These are phyloP conservation scores for Symbiotaphrina buchneri DNA, from an alignment of 495 filamentous ascomycete species.

Conservation along the genomic window DNA sequence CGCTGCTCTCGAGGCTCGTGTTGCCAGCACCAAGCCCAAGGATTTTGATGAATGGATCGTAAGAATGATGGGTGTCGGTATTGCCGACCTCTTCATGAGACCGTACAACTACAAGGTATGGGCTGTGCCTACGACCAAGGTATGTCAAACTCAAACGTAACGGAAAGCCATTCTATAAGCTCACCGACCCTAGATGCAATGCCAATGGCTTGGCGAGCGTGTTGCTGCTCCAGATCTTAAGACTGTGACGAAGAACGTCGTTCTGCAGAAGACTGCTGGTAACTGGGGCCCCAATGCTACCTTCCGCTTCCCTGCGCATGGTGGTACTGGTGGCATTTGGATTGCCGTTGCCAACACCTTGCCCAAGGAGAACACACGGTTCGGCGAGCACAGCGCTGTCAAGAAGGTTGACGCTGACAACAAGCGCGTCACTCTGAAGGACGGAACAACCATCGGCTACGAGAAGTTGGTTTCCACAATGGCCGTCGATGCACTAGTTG, in stretches of 20 bases:
- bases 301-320: conserved; percentile 92
- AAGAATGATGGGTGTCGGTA: conserved; percentile 69
- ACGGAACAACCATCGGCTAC: conserved; percentile 82
- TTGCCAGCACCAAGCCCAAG: conserved; percentile 74
- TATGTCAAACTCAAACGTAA: conserved; percentile 16
- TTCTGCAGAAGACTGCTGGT: conserved; percentile 87
- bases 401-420: conserved; percentile 62
- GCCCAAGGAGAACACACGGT: conserved; percentile 74
- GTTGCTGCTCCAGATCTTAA: conserved; percentile 95
- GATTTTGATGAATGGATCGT: conserved; percentile 98
- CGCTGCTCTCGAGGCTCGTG: conserved; percentile 67
- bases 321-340: conserved; percentile 97
- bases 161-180: conserved; percentile 3
- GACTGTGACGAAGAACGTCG: conserved; percentile 80
- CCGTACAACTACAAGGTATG: conserved; percentile 99
- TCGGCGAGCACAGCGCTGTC: conserved; percentile 70
- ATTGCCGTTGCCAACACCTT: conserved; percentile 90
- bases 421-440: conserved; percentile 61
- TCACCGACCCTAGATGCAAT: conserved; percentile 67
- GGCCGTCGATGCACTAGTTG: conserved; percentile 76
- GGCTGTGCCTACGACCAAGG: conserved; percentile 96
- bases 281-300: conserved; percentile 97
- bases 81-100: conserved; percentile 95
- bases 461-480: conserved; percentile 88
- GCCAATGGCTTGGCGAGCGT: conserved; percentile 94